Evolutionary conservation across 2,329 filamentous ascomycete genomes (phyloP).

Genomic region (Rutstroemia sp.): DNA sequence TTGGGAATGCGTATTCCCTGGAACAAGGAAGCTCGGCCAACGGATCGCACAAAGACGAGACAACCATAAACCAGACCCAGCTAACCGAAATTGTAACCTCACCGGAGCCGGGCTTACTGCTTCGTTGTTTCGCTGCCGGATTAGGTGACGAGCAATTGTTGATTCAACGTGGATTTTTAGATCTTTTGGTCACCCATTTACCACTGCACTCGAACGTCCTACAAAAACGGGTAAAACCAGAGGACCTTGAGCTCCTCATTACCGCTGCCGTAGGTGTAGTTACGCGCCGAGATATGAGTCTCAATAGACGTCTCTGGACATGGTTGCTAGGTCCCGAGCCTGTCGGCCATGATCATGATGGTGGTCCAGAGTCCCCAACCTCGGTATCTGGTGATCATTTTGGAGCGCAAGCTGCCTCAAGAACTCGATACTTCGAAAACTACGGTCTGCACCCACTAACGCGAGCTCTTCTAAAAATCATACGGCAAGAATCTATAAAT

Average conservation of each 20-base stretch:
- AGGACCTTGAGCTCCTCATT: slow-evolving; percentile 75
- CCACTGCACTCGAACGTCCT: slow-evolving; percentile 78
- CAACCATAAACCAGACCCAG: slow-evolving; percentile 40
- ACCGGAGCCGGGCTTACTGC: slow-evolving; percentile 82
- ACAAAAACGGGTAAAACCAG: slow-evolving; percentile 62
- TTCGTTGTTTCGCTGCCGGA: slow-evolving; percentile 88
- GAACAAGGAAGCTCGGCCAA: slow-evolving; percentile 26
- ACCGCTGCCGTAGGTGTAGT: slow-evolving; percentile 83
- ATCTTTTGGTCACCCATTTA: slow-evolving; percentile 83
- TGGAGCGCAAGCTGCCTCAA: slow-evolving; percentile 36
- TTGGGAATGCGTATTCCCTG: slow-evolving; percentile 40
- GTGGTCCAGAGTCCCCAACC: slow-evolving; percentile 37
- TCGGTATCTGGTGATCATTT: slow-evolving; percentile 23
- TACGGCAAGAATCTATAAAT: slow-evolving; percentile 45
- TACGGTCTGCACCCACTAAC: slow-evolving; percentile 70
- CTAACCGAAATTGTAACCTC: slow-evolving; percentile 64
- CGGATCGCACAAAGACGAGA: slow-evolving; percentile 21
- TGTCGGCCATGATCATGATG: slow-evolving; percentile 39
- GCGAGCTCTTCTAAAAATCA: slow-evolving; percentile 68
- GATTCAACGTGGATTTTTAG: slow-evolving; percentile 89
- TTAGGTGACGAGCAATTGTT: slow-evolving; percentile 81
- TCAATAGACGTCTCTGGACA: slow-evolving; percentile 90
- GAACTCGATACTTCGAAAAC: slow-evolving; percentile 75
- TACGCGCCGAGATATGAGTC: slow-evolving; percentile 85
- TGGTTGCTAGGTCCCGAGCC: slow-evolving; percentile 85